Base-by-base conservation (phyloP, 306 rosid species). In the Castanea crenata region DNA sequence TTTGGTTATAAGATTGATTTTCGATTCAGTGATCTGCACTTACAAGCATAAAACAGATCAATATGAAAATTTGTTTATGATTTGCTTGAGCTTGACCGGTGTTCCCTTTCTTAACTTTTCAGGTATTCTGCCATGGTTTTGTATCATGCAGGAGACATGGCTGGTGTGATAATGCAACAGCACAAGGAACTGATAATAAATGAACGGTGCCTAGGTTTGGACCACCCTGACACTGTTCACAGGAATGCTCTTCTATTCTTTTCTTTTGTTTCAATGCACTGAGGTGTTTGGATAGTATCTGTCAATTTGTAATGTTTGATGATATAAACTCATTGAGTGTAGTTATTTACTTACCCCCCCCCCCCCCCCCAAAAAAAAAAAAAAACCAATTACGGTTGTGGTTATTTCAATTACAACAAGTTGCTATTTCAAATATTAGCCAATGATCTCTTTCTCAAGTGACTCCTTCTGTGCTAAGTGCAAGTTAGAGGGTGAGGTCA, bases 201-300 rank as follows among this genome's bases (percentile, higher is more conserved):
- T 74, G 99, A 95, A 84, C 99, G 52, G 27, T 93, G 98, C 78
- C 87, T 95, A 74, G 99, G 98, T 80, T 81, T 95, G 83, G 99
- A 95, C 85, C 99, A 95, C 83, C 99, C 99, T 57, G 99, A 95
- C 82, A 93, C 98, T 69, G 99, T 98, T 76, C 97, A 95, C 94
- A 95, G 99, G 99, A 49, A 88, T 79, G 77, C 69, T 69, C 63
- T 41, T 78, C 27, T 25, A 25, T 25, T 41, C 63, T 78, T 55
- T 85, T 23, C 34, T 58, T 34, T 41, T 21, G 8, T 85, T 44
- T 85, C 31, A 12, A 12, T 41, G 41, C n/a, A 32, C 23, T 29
- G n/a, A 35, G 41, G 27, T 25, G 27, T 25, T 25, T 25, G 27
- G 1, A 25, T 25, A 25, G 27, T 25, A 25, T 25, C 27, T 25